Conservation (phyloP, 2,329 filamentous ascomycete species). For the Xylaria sp. region DNA sequence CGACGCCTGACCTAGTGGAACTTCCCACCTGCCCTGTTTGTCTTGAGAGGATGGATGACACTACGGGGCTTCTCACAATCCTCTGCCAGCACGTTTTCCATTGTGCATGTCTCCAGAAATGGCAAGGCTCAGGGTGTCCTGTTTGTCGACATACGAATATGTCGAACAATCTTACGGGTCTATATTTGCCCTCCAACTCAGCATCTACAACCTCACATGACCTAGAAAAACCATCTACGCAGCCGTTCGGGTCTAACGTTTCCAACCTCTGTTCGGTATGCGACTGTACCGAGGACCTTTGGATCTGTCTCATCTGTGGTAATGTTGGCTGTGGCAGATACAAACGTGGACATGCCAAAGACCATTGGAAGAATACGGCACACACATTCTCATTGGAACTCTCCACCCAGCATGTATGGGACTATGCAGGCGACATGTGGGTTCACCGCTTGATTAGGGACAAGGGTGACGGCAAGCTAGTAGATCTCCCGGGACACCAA, state of each 20-base stretch:
- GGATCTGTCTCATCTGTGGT: constrained; percentile 95
- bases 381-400: constrained; percentile 95
- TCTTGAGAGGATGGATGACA: constrained; percentile 97
- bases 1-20: constrained; percentile 86
- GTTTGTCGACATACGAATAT: constrained; percentile 88
- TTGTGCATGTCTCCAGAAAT: constrained; percentile 94
- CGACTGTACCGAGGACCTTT: constrained; percentile 82
- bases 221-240: constrained; percentile 59
- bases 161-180: constrained; percentile 40
- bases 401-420: constrained; percentile 95
- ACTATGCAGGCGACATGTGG: constrained; percentile 95
- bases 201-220: constrained; percentile 50
- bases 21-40: constrained; percentile 96
- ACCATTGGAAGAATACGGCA: constrained; percentile 88
- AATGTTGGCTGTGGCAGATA: constrained; percentile 94
- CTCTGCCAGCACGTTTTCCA: constrained; percentile 98
- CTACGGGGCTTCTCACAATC: constrained; percentile 92
- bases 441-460: constrained; percentile 95
- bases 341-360: constrained; percentile 91
- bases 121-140: constrained; percentile 92
- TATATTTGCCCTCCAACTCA: constrained; percentile 39
- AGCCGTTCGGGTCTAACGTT: constrained; percentile 66
- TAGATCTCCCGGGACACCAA: constrained; percentile 78
- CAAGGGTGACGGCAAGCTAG: constrained; percentile 90
- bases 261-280: constrained; percentile 84